Conservation (phyloP, 345 rosid genomes). For the Kandelia obovata region DNA sequence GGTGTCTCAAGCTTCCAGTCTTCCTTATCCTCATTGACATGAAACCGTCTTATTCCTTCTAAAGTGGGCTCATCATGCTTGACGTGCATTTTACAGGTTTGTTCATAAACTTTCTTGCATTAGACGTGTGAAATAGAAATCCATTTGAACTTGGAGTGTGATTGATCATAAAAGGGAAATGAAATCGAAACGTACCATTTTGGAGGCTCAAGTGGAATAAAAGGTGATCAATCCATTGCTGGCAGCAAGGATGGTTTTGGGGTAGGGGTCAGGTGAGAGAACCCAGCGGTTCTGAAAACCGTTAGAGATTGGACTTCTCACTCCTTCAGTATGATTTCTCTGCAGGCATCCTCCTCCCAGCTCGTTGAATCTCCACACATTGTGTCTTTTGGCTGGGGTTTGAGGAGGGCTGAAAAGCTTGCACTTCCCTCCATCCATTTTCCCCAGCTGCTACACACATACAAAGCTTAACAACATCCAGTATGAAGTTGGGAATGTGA, state of each 20-base stretch:
- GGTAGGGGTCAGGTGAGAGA: constrained; percentile 46
- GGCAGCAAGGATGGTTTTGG: constrained; percentile 59
- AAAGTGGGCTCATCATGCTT: not conserved
- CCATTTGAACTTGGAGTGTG: too few species aligned
- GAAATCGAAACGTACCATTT: constrained; percentile 33
- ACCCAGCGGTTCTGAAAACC: constrained; percentile 80
- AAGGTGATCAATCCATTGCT: constrained; percentile 79
- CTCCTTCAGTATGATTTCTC: constrained; percentile 60
- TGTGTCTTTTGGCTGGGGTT: not conserved
- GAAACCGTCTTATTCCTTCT: not conserved
- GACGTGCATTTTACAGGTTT: not conserved
- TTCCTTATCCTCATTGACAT: not conserved
- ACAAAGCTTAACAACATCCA: too few species aligned
- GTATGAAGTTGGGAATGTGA: too few species aligned
- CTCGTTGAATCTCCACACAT: constrained; percentile 51
- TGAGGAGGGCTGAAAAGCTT: not conserved
- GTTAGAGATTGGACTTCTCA: constrained; percentile 63
- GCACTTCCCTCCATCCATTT: not conserved
- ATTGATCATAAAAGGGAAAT: not conserved
- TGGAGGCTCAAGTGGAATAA: constrained; percentile 57
- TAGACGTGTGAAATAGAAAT: too few species aligned
- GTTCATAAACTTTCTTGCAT: not conserved
- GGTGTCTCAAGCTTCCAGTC: not conserved
- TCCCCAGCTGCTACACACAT: too few species aligned
- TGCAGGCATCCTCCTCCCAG: constrained; percentile 77